Evolutionary conservation across 495 filamentous ascomycete genomes (phyloP), one percentile per base, ranked within the genome.

Genomic region (Chaetomium tenue): DNA sequence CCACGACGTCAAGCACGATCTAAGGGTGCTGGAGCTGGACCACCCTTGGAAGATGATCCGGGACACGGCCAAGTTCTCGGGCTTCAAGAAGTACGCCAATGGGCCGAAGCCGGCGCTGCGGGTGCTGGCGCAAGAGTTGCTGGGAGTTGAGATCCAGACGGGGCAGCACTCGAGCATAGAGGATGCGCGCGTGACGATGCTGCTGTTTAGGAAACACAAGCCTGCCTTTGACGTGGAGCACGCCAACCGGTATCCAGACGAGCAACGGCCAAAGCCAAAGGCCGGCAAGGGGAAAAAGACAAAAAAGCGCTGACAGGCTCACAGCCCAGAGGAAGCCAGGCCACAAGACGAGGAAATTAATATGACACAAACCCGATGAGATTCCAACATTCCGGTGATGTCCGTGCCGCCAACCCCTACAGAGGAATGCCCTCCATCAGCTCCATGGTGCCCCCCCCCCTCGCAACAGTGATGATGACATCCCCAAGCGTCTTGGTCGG

Each of bases 121-220:
- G 72, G 83, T 86, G 61, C 74, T 98, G 65, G 91, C 90, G 13
- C 83, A 84, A 67, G 87, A 93, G 74, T 77, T 95, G 28, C 74
- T 97, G 25, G 91, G 91, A 0, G 74, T 95, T 25, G 90, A 91
- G 60, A 95, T 98, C 54, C 93, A 97, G 71, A 79, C 73, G 4
- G 91, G 91, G 74, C 63, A 89, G 68, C 83, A 85, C 70, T 83
- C 79, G 18, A 84, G 82, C 66, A 76, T 97, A 52, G 92, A 97
- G 78, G 94, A 98, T 82, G 93, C 94, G 2, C 77, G 91, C 68
- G 91, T 89, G 28, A 86, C 91, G 7, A 97, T 98, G 91, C 78
- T 90, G 52, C 76, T 98, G 52, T 97, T 95, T 70, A 80, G 89
- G 65, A 82, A 84, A 55, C 86, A 89, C 66, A 98, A 96, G 76